phyloP scores from a whole-genome alignment of 1,284 basidiomycete genomes.

The Stygiomarasmius scandens region DNA sequence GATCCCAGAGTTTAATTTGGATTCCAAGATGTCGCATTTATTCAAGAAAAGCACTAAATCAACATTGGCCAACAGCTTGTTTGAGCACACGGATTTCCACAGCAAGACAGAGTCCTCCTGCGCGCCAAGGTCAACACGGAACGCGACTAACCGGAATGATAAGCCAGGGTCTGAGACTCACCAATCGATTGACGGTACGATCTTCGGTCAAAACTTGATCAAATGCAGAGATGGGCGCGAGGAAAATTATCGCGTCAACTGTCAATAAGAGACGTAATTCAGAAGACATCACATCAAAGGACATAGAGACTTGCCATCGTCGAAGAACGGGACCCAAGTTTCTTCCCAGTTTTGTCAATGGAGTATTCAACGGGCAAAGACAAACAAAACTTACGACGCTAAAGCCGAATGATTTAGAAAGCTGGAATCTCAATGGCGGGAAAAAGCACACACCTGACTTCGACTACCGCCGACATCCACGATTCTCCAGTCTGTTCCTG shows the following conservation, averaged over 20 bases:
- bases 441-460: slow-evolving; percentile 57
- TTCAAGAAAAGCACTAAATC: slow-evolving; percentile 80
- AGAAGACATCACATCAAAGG: slow-evolving; percentile 5
- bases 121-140: slow-evolving; percentile 12
- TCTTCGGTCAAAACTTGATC: slow-evolving; percentile 78
- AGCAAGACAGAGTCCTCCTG: slow-evolving; percentile 81
- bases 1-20: slow-evolving; percentile 65
- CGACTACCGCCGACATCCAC: slow-evolving; percentile 79
- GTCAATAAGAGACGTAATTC: not conserved
- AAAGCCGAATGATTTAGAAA: slow-evolving; percentile 6
- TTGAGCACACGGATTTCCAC: slow-evolving; percentile 78
- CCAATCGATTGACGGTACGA: slow-evolving; percentile 68
- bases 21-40: slow-evolving; percentile 75
- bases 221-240: slow-evolving; percentile 79
- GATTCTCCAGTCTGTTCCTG: slow-evolving; percentile 77
- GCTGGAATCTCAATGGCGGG: slow-evolving; percentile 5
- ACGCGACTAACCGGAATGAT: too few relatives aligned
- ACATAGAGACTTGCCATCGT: slow-evolving; percentile 58
- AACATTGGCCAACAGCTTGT: slow-evolving; percentile 71
- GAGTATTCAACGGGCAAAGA: not conserved
- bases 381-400: slow-evolving; percentile 41
- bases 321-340: slow-evolving; percentile 78
- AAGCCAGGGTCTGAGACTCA: slow-evolving; percentile 30
- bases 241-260: slow-evolving; percentile 80
- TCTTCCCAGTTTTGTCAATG: slow-evolving; percentile 37